Evolutionary conservation across 768 basidiomycete genomes (phyloP).

Genomic region (Dioszegia hungarica): DNA sequence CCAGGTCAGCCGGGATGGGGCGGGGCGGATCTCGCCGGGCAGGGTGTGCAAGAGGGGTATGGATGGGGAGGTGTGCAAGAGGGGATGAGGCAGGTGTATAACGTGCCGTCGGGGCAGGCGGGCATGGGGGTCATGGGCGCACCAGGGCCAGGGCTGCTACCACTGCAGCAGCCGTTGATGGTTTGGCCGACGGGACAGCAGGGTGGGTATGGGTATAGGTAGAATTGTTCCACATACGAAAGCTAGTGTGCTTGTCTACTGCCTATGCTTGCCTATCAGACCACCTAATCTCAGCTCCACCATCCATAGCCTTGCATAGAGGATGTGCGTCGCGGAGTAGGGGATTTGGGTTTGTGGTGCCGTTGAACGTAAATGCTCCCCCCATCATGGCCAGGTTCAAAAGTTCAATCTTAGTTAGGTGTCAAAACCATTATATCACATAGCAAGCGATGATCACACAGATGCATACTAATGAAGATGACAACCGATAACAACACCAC

Average conservation of each 20-base stretch:
- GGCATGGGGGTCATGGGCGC: background rate
- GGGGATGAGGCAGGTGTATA: constrained; percentile 7
- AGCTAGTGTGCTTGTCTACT: background rate
- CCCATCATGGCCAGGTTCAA: no score
- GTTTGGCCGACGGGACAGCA: background rate
- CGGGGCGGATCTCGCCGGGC: background rate
- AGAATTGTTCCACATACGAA: background rate
- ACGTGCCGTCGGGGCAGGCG: background rate
- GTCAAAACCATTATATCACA: no score
- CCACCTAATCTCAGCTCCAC: no score
- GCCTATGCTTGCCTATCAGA: no score
- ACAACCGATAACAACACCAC: no score
- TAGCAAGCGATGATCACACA: no score
- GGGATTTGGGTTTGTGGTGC: no score
- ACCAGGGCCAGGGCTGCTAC: background rate
- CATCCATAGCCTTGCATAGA: no score
- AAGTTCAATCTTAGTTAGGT: no score
- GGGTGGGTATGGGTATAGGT: constrained; percentile 3
- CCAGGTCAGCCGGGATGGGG: background rate
- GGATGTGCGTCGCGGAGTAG: no score
- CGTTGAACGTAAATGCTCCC: no score
- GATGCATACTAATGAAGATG: no score
- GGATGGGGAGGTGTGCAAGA: background rate
- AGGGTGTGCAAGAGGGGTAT: background rate
- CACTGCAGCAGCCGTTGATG: constrained; percentile 1